A percentile compares a stretch with the other conserved stretches of the same genome.
Conservation (phyloP, 352 stramenopile genomes). For the Phytophthora nicotianae region DNA sequence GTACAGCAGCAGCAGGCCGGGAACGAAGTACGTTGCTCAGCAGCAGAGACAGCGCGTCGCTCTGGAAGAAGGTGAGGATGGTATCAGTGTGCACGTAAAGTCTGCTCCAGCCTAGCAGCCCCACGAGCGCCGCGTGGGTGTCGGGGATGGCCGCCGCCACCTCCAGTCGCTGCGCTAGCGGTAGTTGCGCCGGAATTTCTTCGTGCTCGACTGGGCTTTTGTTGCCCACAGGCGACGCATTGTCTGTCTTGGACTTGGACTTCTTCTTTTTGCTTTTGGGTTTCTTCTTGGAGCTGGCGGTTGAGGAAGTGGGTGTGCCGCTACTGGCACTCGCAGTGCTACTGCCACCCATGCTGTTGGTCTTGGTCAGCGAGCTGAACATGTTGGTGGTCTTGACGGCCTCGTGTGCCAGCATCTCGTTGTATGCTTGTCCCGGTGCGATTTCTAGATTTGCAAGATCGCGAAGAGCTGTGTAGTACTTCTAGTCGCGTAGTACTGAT, state of each 20-base stretch:
- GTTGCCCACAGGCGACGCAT: background rate
- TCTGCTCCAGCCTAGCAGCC: conserved; percentile 75
- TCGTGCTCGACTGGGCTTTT: conserved; percentile 4
- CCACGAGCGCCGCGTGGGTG: conserved; percentile 73
- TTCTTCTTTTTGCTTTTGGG: conserved; percentile 46
- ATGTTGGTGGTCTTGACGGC: conserved; percentile 46
- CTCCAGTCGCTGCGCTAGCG: conserved; percentile 62
- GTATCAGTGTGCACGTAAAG: conserved; percentile 66
- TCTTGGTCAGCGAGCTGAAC: conserved; percentile 41
- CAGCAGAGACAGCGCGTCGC: conserved; percentile 62
- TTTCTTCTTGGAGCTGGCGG: conserved; percentile 21
- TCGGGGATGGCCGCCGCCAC: conserved; percentile 70
- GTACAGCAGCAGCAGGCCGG: conserved; percentile 39
- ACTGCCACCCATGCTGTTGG: conserved; percentile 24
- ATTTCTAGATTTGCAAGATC: conserved; percentile 30
- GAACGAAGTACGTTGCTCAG: conserved; percentile 62
- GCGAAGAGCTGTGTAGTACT: conserved; percentile 2
- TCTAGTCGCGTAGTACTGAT: background rate
- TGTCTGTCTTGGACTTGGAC: conserved; percentile 19
- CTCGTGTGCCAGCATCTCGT: conserved; percentile 36
- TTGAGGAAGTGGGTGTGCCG: conserved; percentile 28
- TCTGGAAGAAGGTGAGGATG: conserved; percentile 76
- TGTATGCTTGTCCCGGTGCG: conserved; percentile 9
- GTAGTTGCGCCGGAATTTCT: conserved; percentile 48
- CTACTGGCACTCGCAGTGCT: conserved; percentile 30